A percentile compares a stretch with the other conserved stretches of the same genome.
Conservation (phyloP, 1,284 basidiomycete species). For the Pseudozyma sp. region DNA sequence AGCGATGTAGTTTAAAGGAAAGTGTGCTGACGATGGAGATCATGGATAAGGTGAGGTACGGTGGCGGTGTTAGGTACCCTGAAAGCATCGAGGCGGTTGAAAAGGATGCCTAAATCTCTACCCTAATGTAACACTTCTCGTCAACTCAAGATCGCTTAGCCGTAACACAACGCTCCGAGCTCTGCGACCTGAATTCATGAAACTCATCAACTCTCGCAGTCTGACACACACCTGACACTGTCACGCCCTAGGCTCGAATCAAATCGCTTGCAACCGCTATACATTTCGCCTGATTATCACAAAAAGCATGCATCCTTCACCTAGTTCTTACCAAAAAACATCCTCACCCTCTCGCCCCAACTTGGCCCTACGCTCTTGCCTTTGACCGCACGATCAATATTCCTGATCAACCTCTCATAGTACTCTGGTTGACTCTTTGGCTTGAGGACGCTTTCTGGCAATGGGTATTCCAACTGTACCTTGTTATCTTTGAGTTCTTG, state of each 20-base stretch:
- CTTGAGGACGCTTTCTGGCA: constrained; percentile 50
- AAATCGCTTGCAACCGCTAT: neutral
- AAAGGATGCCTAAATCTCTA: neutral
- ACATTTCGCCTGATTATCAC: neutral
- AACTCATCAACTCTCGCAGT: too few relatives aligned
- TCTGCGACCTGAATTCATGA: too few relatives aligned
- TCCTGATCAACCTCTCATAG: constrained; percentile 53
- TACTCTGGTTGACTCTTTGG: constrained; percentile 58
- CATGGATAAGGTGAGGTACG: constrained; percentile 53
- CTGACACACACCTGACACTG: too few relatives aligned
- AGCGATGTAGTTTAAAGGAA: constrained; percentile 76
- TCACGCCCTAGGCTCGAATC: neutral
- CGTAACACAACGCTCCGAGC: too few relatives aligned
- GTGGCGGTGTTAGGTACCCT: constrained; percentile 32
- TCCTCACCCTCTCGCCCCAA: constrained; percentile 41
- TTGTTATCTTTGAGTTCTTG: constrained; percentile 46
- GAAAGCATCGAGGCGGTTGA: constrained; percentile 35
- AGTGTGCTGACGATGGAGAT: constrained; percentile 49
- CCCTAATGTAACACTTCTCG: neutral
- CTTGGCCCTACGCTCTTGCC: constrained; percentile 46
- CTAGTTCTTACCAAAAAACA: constrained; percentile 54
- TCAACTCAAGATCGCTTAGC: too few relatives aligned
- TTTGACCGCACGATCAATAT: constrained; percentile 43
- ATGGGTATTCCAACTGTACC: constrained; percentile 41
- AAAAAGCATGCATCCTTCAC: neutral